These are phyloP conservation scores for Hymenoscyphus fructigenus DNA, from an alignment of 2,329 filamentous ascomycete species.

Conservation along the genomic window DNA sequence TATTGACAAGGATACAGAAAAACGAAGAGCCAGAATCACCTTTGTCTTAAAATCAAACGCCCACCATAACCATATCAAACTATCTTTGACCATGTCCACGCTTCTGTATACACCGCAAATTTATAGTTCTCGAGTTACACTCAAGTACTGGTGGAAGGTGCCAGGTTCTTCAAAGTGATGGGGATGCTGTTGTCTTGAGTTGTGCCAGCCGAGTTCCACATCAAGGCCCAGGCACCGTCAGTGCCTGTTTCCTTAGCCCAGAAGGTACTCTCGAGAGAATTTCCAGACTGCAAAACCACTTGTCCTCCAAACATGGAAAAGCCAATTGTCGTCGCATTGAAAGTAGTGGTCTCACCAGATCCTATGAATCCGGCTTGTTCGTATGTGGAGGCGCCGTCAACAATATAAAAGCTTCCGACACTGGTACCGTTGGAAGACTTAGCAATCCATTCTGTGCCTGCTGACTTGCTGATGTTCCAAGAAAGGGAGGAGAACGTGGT, in stretches of 20 bases:
- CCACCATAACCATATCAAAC: too few species aligned
- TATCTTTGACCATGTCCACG: too few species aligned
- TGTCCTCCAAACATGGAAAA: conserved; percentile 35
- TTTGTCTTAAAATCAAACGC: too few species aligned
- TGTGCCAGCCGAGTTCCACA: conserved; percentile 23
- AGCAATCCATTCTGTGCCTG: conserved; percentile 8
- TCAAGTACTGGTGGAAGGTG: conserved; percentile 8
- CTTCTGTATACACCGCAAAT: too few species aligned
- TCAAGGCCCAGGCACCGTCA: conserved; percentile 20
- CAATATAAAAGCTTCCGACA: conserved; percentile 14
- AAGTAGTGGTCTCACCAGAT: conserved; percentile 18
- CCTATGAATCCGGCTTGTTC: conserved; percentile 29
- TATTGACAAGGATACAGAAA: too few species aligned
- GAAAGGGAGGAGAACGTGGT: conserved; percentile 26
- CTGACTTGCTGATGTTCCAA: conserved; percentile 29
- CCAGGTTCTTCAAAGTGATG: conserved; percentile 22
- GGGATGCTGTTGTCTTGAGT: conserved; percentile 15
- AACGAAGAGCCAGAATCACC: too few species aligned
- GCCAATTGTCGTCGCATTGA: conserved; percentile 19
- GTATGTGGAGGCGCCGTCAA: conserved; percentile 11
- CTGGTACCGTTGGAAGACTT: conserved; percentile 10
- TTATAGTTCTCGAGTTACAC: too few species aligned
- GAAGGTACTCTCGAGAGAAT: conserved; percentile 22
- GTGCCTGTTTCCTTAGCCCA: conserved; percentile 20
- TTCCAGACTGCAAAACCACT: conserved; percentile 27